These are phyloP conservation scores for Globisporangium paddicum DNA, from an alignment of 352 stramenopile genomes.

Conservation along the genomic window DNA sequence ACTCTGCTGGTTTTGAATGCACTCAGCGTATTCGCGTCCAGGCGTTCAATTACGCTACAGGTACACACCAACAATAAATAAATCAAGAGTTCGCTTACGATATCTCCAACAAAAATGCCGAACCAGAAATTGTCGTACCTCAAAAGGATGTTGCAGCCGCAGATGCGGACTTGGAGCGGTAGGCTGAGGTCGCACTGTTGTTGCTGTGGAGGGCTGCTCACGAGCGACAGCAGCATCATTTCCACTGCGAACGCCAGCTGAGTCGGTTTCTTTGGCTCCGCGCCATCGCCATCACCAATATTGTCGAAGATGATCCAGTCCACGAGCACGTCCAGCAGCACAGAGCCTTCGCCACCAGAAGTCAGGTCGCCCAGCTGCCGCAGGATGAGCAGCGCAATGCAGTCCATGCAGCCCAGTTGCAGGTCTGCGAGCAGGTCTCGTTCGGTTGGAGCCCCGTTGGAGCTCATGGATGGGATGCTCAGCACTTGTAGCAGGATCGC, in stretches of 20 bases:
- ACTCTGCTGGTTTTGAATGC: conserved; percentile 6
- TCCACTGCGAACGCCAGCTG: conserved; percentile 9
- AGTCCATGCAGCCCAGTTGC: conserved; percentile 70
- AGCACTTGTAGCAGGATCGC: conserved; percentile 45
- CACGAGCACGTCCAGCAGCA: conserved; percentile 27
- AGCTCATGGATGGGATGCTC: conserved; percentile 33
- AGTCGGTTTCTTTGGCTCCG: not conserved
- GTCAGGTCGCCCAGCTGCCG: conserved; percentile 8
- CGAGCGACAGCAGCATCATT: conserved; percentile 10
- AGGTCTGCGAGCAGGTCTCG: conserved; percentile 47
- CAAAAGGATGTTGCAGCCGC: conserved; percentile 59
- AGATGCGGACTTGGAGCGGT: conserved; percentile 46
- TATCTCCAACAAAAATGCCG: not conserved
- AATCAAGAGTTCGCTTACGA: too few relatives aligned
- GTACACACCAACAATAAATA: not conserved
- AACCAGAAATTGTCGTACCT: too few relatives aligned
- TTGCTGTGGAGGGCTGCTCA: conserved; percentile 14
- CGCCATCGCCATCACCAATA: not conserved
- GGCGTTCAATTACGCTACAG: conserved; percentile 8
- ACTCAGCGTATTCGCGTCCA: conserved; percentile 1
- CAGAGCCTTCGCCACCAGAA: too few relatives aligned
- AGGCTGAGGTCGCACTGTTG: conserved; percentile 17
- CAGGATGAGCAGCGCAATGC: conserved; percentile 42
- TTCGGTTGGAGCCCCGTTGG: too few relatives aligned
- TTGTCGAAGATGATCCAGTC: conserved; percentile 25